Base-by-base conservation (phyloP, 2,329 filamentous ascomycete species). In the Cadophora sp. region DNA sequence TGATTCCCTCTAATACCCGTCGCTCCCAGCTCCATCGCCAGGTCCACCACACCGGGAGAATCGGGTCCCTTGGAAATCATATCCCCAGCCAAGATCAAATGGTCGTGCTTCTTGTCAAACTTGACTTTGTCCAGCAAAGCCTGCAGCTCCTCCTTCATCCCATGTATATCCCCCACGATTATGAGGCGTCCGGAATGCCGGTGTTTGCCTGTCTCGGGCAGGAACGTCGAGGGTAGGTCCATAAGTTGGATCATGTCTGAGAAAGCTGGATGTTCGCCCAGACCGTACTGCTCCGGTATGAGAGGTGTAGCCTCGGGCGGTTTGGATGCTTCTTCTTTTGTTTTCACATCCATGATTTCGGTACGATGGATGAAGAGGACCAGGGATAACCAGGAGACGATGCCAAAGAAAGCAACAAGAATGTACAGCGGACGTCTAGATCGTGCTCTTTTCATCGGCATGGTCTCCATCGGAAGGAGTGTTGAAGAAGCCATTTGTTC, bases 151-250 rank as follows among this genome's bases (percentile, higher is more conserved):
- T 85, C 78, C 72, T 87, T 87, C 82, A 96, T 96, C 59, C 96
- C 96, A 80, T 98, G 95, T 16, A 98, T 93, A 80, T 99, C 96
- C 64, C 96, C 95, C 41, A 98, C 83, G 68, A 98, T 83, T 41
- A 98, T 82, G 27, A 99, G 81, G 20, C 94, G 83, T 63, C 85
- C 87, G 24, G 80, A 74, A 45, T 81, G 80, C 22, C 77, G 66
- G 30, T 73, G 55, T 3, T 80, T 80, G 3, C 75, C 75, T 1
- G 72, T 76, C 33, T 75, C 60, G 1, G 76, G 76, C 0, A 78
- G 55, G 53, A 69, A 74, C 16, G 72, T 66, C 3, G 72, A 50
- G 16, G 75, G 72, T 1, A 78, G 68, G 47, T 76, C 73, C 60
- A 72, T 67, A 1, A 78, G 47, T 39, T 75, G 70, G n/a, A 73